Conservation (phyloP, 306 rosid species). For the Cucurbita argyrosperma region DNA sequence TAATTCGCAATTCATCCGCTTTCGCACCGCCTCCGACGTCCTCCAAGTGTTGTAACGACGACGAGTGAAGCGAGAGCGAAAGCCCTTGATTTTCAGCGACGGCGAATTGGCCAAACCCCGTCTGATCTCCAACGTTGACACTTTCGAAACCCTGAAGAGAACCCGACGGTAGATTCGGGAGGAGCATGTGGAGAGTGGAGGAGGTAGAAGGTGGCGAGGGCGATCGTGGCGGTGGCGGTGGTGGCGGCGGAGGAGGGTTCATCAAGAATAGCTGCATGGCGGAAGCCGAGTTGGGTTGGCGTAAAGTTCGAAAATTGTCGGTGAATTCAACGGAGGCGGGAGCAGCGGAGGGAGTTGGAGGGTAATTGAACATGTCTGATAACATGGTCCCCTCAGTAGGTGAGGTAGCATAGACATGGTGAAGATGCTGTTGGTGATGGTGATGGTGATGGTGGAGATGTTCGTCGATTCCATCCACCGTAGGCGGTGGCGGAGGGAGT, state of each 20-base stretch:
- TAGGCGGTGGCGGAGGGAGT: background rate
- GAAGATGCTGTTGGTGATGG: background rate
- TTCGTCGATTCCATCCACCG: background rate
- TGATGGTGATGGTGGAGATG: background rate
- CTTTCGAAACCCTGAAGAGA: slow-evolving; percentile 1
- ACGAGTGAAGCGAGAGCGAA: slow-evolving; percentile 10
- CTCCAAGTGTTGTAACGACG: slow-evolving; percentile 11
- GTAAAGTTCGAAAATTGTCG: background rate
- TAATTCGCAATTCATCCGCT: slow-evolving; percentile 1
- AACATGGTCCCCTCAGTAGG: background rate
- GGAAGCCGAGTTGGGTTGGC: background rate
- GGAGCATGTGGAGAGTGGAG: slow-evolving; percentile 12
- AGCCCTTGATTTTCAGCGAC: slow-evolving; percentile 3
- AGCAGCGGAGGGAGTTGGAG: background rate
- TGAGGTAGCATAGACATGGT: background rate
- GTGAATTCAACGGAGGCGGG: background rate
- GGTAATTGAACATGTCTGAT: slow-evolving; percentile 3
- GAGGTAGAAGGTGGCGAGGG: slow-evolving; percentile 3
- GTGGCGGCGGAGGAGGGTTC: background rate
- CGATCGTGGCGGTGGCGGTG: background rate
- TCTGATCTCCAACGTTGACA: background rate
- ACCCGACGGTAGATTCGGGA: background rate
- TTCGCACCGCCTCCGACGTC: background rate
- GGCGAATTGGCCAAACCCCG: slow-evolving; percentile 1
- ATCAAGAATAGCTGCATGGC: slow-evolving; percentile 6